Conservation (phyloP, 495 filamentous ascomycete species). For the Penicillium arizonense region DNA sequence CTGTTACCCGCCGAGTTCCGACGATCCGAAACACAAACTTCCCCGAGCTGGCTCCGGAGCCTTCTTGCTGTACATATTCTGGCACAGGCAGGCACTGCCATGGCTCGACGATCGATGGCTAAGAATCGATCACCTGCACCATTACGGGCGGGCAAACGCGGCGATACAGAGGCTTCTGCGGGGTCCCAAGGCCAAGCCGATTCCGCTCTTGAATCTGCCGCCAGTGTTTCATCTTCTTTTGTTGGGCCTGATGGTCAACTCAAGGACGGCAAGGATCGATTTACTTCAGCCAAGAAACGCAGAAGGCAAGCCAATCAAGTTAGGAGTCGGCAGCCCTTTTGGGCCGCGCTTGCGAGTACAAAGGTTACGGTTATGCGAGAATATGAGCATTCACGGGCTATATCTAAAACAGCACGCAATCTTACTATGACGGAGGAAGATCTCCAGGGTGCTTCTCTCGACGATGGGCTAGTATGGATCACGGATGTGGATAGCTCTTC, state of each 20-base stretch:
- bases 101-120: constrained; percentile 53
- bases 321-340: constrained; percentile 85
- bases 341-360: constrained; percentile 90
- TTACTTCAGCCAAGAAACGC: constrained; percentile 72
- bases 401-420: constrained; percentile 66
- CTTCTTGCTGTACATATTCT: constrained; percentile 84
- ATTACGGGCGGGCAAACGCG: constrained; percentile 43
- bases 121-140: constrained; percentile 47
- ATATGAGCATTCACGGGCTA: constrained; percentile 80
- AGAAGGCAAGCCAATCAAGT: constrained; percentile 87
- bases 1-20: constrained; percentile 44
- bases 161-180: constrained; percentile 57
- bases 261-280: constrained; percentile 55
- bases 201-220: constrained; percentile 42
- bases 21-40: constrained; percentile 44
- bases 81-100: constrained; percentile 66
- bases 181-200: constrained; percentile 47
- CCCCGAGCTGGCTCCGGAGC: constrained; percentile 57
- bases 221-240: constrained; percentile 46
- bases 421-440: constrained; percentile 76
- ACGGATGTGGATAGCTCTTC: constrained; percentile 78
- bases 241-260: constrained; percentile 51
- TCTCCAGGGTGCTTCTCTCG: constrained; percentile 76
- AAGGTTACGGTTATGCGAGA: constrained; percentile 93
- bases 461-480: constrained; percentile 83